Conservation (phyloP, 2,329 filamentous ascomycete genomes). For the Aspergillus sp. region DNA sequence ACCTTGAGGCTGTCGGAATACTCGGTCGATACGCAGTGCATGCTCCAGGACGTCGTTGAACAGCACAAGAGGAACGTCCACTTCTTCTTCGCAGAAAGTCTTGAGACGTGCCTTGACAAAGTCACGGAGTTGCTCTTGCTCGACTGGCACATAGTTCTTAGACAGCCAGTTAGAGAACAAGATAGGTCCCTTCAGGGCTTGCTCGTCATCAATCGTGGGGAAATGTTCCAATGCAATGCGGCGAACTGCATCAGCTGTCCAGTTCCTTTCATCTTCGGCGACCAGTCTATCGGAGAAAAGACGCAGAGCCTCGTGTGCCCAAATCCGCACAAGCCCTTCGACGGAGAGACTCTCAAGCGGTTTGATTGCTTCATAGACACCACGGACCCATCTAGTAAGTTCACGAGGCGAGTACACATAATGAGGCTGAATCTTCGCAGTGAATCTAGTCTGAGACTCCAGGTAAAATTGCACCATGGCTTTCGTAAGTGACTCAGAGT, state of each 20-base stretch:
- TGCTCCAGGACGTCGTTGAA: slow-evolving; percentile 99
- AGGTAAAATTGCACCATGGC: slow-evolving; percentile 97
- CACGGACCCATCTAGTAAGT: slow-evolving; percentile 93
- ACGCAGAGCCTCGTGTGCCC: slow-evolving; percentile 93
- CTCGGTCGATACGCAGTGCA: slow-evolving; percentile 94
- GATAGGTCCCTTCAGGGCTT: slow-evolving; percentile 86
- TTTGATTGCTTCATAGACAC: slow-evolving; percentile 93
- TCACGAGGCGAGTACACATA: slow-evolving; percentile 99
- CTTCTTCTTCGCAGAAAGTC: slow-evolving; percentile 99
- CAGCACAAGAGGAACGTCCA: slow-evolving; percentile 96
- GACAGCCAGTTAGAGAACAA: slow-evolving; percentile 99
- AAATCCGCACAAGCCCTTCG: slow-evolving; percentile 91
- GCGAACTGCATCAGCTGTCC: slow-evolving; percentile 85
- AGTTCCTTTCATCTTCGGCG: slow-evolving; percentile 85
- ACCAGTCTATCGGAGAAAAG: slow-evolving; percentile 97
- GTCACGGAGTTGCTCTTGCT: slow-evolving; percentile 88
- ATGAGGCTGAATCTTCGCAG: slow-evolving; percentile 92
- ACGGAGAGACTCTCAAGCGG: slow-evolving; percentile 82
- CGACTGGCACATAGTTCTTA: slow-evolving; percentile 96
- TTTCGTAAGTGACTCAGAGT: slow-evolving; percentile 87
- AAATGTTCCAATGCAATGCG: slow-evolving; percentile 88
- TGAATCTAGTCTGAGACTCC: slow-evolving; percentile 91
- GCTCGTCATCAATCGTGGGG: slow-evolving; percentile 87
- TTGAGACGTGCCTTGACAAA: slow-evolving; percentile 96
- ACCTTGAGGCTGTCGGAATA: slow-evolving; percentile 96